Evolutionary conservation across 1,284 basidiomycete species (phyloP).

Genomic region (Cryptococcus hybrid): DNA sequence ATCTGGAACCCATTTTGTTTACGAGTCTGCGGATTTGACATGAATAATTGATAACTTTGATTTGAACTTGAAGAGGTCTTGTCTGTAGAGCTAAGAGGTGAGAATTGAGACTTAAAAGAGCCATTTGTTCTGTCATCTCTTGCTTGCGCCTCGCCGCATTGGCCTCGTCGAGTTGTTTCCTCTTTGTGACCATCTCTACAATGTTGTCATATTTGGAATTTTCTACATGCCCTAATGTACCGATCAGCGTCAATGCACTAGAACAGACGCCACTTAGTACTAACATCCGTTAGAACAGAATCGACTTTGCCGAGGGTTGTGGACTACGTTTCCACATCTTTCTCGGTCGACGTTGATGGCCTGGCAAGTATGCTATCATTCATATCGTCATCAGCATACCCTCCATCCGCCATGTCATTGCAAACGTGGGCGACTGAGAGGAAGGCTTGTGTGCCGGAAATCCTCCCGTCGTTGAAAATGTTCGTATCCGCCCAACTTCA

Average conservation of each 20-base stretch:
- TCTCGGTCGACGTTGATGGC: conserved; percentile 20
- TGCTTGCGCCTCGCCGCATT: neutral
- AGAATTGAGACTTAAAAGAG: neutral
- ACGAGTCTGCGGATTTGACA: no score
- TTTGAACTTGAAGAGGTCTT: neutral
- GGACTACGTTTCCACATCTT: conserved; percentile 14
- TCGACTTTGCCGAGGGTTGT: conserved; percentile 6
- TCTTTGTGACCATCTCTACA: neutral
- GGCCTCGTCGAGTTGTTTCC: neutral
- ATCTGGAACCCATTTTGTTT: no score
- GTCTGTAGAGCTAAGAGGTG: neutral
- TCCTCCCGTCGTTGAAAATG: neutral
- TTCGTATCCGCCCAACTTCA: neutral
- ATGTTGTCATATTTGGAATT: neutral
- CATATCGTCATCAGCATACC: no score
- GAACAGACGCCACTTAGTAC: conserved; percentile 1
- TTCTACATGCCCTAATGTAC: neutral
- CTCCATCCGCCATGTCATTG: neutral
- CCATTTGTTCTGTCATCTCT: neutral
- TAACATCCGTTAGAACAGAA: conserved; percentile 23
- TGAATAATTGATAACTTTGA: neutral
- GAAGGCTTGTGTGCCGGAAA: neutral
- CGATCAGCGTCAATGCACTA: neutral
- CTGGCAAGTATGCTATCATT: conserved; percentile 14
- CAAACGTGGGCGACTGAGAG: neutral